A percentile compares a stretch with the other conserved stretches of the same genome.
These are phyloP conservation scores for Hibiscus trionum DNA, from an alignment of 345 rosid genomes.

Conservation along the genomic window DNA sequence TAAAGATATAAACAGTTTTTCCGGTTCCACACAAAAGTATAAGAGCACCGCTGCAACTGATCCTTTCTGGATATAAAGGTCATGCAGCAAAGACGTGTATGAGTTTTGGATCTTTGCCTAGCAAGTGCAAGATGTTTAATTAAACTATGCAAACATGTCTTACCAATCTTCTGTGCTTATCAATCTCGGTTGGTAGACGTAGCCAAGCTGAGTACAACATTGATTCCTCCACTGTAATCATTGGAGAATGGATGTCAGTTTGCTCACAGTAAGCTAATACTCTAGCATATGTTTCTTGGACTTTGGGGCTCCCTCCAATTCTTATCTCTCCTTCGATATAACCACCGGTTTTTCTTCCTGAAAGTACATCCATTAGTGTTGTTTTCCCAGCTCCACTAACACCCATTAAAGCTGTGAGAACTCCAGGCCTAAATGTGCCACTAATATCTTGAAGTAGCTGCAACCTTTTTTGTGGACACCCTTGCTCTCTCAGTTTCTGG, in stretches of 20 bases:
- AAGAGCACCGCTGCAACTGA: not conserved
- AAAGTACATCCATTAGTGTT: slow-evolving; percentile 65
- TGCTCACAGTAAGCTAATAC: slow-evolving; percentile 86
- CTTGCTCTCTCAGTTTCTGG: slow-evolving; percentile 54
- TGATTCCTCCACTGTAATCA: slow-evolving; percentile 70
- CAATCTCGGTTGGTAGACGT: slow-evolving; percentile 38
- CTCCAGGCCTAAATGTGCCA: slow-evolving; percentile 67
- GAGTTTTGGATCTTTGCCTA: not conserved
- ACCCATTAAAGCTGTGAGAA: slow-evolving; percentile 81
- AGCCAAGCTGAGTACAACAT: slow-evolving; percentile 71
- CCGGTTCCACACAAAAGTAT: not conserved
- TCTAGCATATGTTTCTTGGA: slow-evolving; percentile 73
- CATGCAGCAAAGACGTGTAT: not conserved
- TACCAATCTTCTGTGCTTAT: slow-evolving; percentile 29
- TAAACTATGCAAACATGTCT: not conserved
- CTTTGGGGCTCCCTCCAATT: slow-evolving; percentile 60
- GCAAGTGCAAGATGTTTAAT: not conserved
- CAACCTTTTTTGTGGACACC: slow-evolving; percentile 37
- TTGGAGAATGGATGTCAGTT: slow-evolving; percentile 70
- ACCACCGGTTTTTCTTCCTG: slow-evolving; percentile 53
- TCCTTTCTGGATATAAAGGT: not conserved
- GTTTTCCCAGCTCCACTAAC: slow-evolving; percentile 90
- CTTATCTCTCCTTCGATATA: slow-evolving; percentile 61
- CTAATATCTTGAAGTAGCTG: slow-evolving; percentile 57
- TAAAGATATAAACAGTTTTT: not conserved